These are phyloP conservation scores for Lasiodiplodia hormozganensis DNA, from an alignment of 2,329 filamentous ascomycete genomes.

Conservation along the genomic window DNA sequence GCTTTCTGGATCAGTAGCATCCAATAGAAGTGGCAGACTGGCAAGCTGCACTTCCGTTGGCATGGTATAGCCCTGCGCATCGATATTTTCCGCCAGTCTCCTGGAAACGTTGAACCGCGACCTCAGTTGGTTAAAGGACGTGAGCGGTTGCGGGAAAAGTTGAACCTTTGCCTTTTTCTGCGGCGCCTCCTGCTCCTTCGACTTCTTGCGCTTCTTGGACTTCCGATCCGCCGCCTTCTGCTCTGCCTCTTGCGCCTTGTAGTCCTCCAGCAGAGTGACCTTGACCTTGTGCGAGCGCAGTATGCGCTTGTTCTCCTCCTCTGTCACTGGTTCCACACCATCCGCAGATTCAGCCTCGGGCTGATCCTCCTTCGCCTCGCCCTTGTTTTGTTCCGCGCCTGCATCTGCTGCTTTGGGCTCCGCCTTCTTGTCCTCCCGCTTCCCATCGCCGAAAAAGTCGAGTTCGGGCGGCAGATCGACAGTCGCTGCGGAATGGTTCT, in stretches of 20 bases:
- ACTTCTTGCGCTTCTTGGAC: conserved; percentile 59
- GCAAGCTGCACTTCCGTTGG: conserved; percentile 96
- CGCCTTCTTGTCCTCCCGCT: conserved; percentile 28
- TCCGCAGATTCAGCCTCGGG: conserved; percentile 31
- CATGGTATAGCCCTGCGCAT: conserved; percentile 81
- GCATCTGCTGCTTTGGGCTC: conserved; percentile 2
- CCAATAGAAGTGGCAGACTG: conserved; percentile 74
- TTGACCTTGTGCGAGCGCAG: conserved; percentile 85
- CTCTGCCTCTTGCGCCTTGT: conserved; percentile 48
- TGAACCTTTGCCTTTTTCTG: conserved; percentile 51
- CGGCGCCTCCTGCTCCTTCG: conserved; percentile 42
- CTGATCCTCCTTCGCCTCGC: conserved; percentile 20
- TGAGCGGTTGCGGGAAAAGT: conserved; percentile 80
- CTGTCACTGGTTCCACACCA: conserved; percentile 55
- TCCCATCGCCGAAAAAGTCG: conserved; percentile 51
- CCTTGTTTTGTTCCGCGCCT: conserved; percentile 22
- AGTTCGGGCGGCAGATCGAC: conserved; percentile 43
- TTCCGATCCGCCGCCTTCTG: conserved; percentile 61
- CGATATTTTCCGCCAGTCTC: conserved; percentile 78
- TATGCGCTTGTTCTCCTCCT: conserved; percentile 75
- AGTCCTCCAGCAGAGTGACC: conserved; percentile 72
- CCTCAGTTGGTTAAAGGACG: conserved; percentile 76
- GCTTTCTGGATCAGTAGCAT: conserved; percentile 27
- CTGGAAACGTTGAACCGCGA: conserved; percentile 75
- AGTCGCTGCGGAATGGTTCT: conserved; percentile 32